phyloP scores from a whole-genome alignment of 352 stramenopile genomes.

The Pilasporangium apinafurcum region DNA sequence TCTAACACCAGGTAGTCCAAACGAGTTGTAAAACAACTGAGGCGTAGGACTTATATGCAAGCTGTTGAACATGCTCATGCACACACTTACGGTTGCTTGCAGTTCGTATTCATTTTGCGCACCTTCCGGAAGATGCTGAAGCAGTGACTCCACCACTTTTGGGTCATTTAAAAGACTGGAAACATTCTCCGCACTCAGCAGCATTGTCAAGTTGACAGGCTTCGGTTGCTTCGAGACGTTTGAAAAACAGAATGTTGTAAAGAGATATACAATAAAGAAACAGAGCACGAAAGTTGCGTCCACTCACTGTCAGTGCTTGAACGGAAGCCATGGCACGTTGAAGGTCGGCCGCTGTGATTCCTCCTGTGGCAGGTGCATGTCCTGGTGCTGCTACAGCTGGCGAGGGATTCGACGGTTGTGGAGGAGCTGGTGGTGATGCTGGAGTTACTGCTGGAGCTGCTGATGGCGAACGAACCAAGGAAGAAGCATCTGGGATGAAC shows the following conservation, averaged over 20 bases:
- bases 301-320: slow-evolving; percentile 58
- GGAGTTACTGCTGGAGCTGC: slow-evolving; percentile 6
- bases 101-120: slow-evolving; percentile 74
- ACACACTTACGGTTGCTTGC: slow-evolving; percentile 43
- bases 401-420: slow-evolving; percentile 3
- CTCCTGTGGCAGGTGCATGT: slow-evolving; percentile 3
- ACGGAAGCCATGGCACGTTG: slow-evolving; percentile 84
- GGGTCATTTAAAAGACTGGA: slow-evolving; percentile 59
- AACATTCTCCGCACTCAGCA: slow-evolving; percentile 56
- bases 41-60: too few relatives aligned
- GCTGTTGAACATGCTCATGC: not conserved
- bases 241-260: not conserved
- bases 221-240: slow-evolving; percentile 46
- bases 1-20: slow-evolving; percentile 11
- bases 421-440: slow-evolving; percentile 7
- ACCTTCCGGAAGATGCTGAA: slow-evolving; percentile 74
- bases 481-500: not conserved
- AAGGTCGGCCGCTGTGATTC: slow-evolving; percentile 75
- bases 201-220: slow-evolving; percentile 48
- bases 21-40: not conserved
- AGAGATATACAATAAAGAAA: not conserved
- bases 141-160: slow-evolving; percentile 36
- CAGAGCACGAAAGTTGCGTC: not conserved
- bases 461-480: slow-evolving; percentile 3
- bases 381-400: slow-evolving; percentile 1